Base-by-base conservation (phyloP, 208 protist genomes). In the Endotrypanum monterogeii region DNA sequence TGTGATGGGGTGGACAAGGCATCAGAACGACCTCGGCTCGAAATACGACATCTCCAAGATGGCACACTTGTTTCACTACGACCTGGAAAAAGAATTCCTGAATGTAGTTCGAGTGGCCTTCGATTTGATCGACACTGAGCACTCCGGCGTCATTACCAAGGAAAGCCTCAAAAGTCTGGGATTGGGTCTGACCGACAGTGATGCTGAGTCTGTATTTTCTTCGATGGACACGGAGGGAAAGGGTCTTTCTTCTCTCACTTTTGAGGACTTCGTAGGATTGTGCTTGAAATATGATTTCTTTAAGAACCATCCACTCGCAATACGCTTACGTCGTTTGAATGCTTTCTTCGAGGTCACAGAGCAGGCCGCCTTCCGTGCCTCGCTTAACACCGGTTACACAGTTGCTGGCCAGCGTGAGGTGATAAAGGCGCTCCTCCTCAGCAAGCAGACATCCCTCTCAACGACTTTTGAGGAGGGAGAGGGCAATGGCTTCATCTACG, bases 71-170 rank as follows among this genome's bases (percentile, higher is more conserved):
- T 95, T 96, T 76, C 87, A 96, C 74, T 95, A 90, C 73, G 86
- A 93, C 72, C 76, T 97, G 37, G 93, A 96, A 67, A 91, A 87
- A 65, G 84, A 96, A 67, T 94, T 94, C 76, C 66, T 97, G 50
- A 57, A 70, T 52, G 85, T 89, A 52, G 68, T 97, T 23, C 91
- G 93, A 28, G 62, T 83, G 44, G 90, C 91, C 54, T 97, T 97
- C 77, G 90, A 97, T 73, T 71, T 70, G 0, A 88, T 97, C 50
- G 91, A 97, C 85, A 75, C 78, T 25, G 84, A 94, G 65, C 82
- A 95, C 80, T 91, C 83, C 9, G 93, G 93, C 50, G 60, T 92
- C 46, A 93, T 97, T 63, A 94, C 88, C 23, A 81, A 82, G 74
- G 79, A 94, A 37, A 89, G 92, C 69, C 72, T 97, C n/a, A 78